Evolutionary conservation across 2,329 filamentous ascomycete species (phyloP), one percentile per base, ranked within the genome.

Genomic region (Penicillium decumbens): DNA sequence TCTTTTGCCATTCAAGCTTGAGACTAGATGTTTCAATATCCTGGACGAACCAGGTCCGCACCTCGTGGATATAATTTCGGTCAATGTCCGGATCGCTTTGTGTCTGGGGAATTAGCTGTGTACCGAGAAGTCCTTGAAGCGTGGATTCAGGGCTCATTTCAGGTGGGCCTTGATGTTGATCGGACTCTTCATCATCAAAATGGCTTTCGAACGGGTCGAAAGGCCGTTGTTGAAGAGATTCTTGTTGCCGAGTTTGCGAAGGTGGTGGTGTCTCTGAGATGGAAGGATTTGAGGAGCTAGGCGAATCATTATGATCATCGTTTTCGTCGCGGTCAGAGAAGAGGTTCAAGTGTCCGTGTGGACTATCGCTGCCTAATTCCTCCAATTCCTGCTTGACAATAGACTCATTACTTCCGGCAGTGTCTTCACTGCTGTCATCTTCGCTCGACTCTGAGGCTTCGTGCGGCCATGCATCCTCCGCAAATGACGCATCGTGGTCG

Each of bases 1-100:
- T 27, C 2, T 13, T 47, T 23, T 41, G 37, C 50, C 46, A 53
- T 3, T 41, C 24, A 12, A 4, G 8, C 12, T 30, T 43, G 33
- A 41, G 28, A n/a, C 32, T 27, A 12, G 43, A 43, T 15, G 27
- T 15, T 10, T 47, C n/a, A 13, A 53, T 45, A 32, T 53, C 46
- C 10, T 29, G 32, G 20, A 27, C 24, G 33, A 53, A 42, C 47
- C 50, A 49, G 3, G 28, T 23, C 9, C 29, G 23, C 12, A 53
- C 25, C 8, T 53, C 29, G 3, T 29, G 46, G 20, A 46, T 6
- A 20, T 20, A 15, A 25, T n/a, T 27, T 12, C 33, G 24, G 5
- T 41, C 39, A 27, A 13, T 1, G 1, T 27, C 23, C 5, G 38
- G 15, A 15, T 40, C 38, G 12, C 8, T 40, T 27, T 40, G 38